Conservation (phyloP, 202 grass and related monocot species). For the Alloteropsis angusta region DNA sequence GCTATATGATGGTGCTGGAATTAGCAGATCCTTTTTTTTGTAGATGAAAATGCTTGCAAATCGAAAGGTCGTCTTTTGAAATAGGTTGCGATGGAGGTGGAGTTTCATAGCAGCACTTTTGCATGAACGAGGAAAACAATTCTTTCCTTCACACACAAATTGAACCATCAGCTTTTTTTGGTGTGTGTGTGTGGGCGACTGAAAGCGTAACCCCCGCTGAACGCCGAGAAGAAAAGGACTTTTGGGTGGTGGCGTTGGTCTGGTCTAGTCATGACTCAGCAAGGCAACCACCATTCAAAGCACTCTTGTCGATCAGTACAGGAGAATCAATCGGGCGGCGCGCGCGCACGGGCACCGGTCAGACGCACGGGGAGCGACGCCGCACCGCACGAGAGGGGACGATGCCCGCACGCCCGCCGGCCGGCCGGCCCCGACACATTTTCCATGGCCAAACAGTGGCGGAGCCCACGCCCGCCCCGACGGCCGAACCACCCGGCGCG, state of each 20-base stretch:
- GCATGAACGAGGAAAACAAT: no score
- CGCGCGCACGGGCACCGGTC: background rate
- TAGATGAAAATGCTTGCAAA: background rate
- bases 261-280: background rate
- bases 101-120: no score
- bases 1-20: background rate
- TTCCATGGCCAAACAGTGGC: conserved; percentile 8
- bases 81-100: no score
- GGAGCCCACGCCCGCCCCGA: background rate
- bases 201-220: background rate
- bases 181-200: background rate
- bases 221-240: background rate
- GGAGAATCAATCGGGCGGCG: background rate
- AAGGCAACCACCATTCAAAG: background rate
- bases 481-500: conserved; percentile 17
- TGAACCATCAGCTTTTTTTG: no score
- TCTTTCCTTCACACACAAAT: no score
- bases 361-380: background rate
- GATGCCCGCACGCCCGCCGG: background rate
- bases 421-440: conserved; percentile 32
- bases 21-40: background rate
- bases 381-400: background rate
- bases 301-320: background rate
- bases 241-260: background rate
- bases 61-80: no score